Base-by-base conservation (phyloP, 352 stramenopile genomes). In the Blastocystis sp. region DNA sequence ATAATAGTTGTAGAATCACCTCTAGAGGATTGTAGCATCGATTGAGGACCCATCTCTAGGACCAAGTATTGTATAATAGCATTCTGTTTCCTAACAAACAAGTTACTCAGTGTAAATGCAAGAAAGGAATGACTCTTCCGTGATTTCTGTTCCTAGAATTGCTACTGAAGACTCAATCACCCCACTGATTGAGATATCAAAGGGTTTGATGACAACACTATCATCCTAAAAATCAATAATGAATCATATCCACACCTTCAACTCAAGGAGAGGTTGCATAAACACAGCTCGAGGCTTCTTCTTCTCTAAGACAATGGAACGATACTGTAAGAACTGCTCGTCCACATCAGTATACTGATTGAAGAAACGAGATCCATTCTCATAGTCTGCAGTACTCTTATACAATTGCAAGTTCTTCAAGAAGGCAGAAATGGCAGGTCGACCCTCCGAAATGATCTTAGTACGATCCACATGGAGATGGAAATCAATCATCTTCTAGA, bases 311-410 rank as follows among this genome's bases (percentile, higher is more conserved):
- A 91, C 90, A 48, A 90, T 54, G 0, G 19, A 17, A 37, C 90
- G 79, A 27, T 90, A 87, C n/a, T 89, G 24, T 54, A 91, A 35
- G 57, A 91, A 87, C 44, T 53, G 54, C 2, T 90, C 88, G 19
- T 90, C 75, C 19, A 91, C 90, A 19, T 91, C 40, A 1, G 89
- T 90, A 64, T 90, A 91, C 27, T 90, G 73, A 54, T 91, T 70
- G 79, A 90, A 91, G 59, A 90, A 90, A 4, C 24, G 22, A 27
- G 30, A 48, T 22, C 68, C 87, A 13, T 30, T 27, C 54, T 90
- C 48, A 57, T 90, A 75, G 40, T 91, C 84, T n/a, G 90, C 90
- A 27, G 62, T 90, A 17, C 57, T 68, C 58, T 91, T 91, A 60
- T 91, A 91, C 24, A 90, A 19, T 42, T 91, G 90, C 40, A 91